Conservation (phyloP, 495 filamentous ascomycete genomes). For the Margaritispora aquatica region DNA sequence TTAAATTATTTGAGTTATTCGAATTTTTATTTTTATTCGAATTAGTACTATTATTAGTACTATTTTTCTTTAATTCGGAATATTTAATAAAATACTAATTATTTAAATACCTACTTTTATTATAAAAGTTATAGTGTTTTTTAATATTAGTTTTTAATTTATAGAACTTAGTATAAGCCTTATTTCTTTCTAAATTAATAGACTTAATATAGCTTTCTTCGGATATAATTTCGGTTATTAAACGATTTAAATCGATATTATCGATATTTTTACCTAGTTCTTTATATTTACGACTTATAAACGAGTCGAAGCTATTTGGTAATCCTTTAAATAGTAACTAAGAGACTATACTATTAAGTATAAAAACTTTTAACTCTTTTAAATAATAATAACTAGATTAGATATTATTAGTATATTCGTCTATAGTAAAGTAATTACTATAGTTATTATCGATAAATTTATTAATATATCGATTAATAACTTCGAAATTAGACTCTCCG, state of each 20-base stretch:
- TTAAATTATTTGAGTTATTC: not conserved
- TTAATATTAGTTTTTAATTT: conserved; percentile 1
- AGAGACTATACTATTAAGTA: not conserved
- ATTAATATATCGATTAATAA: not conserved
- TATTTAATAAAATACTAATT: conserved; percentile 7
- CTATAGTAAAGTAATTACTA: not conserved
- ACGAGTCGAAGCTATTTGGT: not conserved
- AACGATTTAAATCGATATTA: conserved; percentile 4
- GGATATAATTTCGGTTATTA: not conserved
- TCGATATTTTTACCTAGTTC: conserved; percentile 1
- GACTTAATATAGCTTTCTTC: not conserved
- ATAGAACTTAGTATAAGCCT: not conserved
- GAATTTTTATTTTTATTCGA: not conserved
- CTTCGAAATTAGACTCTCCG: not conserved
- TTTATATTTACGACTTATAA: conserved; percentile 3
- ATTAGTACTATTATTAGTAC: too few species aligned
- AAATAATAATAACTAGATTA: not conserved
- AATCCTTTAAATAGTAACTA: conserved; percentile 5
- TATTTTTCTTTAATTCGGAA: conserved; percentile 3
- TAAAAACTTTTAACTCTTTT: not conserved
- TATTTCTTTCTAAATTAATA: not conserved
- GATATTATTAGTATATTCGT: not conserved
- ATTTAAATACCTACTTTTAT: conserved; percentile 4
- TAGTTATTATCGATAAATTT: conserved; percentile 1
- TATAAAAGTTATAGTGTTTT: conserved; percentile 1